Evolutionary conservation across 805 yeast genomes (phyloP).

Genomic region (Osmozyma mogii): DNA sequence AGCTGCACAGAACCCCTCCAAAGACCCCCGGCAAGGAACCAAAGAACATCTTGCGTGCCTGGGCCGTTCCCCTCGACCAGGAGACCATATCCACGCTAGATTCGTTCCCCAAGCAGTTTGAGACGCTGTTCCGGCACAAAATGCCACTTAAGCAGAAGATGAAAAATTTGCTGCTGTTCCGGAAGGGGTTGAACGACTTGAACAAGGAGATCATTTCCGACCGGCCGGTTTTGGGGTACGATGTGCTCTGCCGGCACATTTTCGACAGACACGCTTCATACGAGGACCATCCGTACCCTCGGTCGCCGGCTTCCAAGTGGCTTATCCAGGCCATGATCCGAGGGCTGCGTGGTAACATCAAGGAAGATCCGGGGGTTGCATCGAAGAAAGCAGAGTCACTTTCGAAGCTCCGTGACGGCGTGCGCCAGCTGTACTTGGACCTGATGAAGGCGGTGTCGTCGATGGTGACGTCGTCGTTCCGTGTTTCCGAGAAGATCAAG

Average conservation of each 20-base stretch:
- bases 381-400: too few relatives aligned
- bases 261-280: conserved; percentile 11
- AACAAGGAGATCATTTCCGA: conserved; percentile 14
- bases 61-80: conserved; percentile 22
- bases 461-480: too few relatives aligned
- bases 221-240: conserved; percentile 17
- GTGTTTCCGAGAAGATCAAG: too few relatives aligned
- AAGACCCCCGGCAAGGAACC: neutral
- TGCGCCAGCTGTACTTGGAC: too few relatives aligned
- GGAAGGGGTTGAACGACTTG: conserved; percentile 17
- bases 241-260: conserved; percentile 13
- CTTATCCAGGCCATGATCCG: too few relatives aligned
- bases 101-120: conserved; percentile 17
- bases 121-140: conserved; percentile 24
- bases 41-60: conserved; percentile 13
- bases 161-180: conserved; percentile 17
- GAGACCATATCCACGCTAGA: conserved; percentile 18
- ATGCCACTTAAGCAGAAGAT: conserved; percentile 17
- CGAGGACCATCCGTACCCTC: conserved; percentile 18
- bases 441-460: too few relatives aligned
- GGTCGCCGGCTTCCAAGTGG: too few relatives aligned
- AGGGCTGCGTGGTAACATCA: too few relatives aligned
- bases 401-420: too few relatives aligned
- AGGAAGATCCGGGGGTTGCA: too few relatives aligned
- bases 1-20: conserved; percentile 3